Evolutionary conservation across 2,329 filamentous ascomycete species (phyloP).

Genomic region (Microdochium bolleyi): DNA sequence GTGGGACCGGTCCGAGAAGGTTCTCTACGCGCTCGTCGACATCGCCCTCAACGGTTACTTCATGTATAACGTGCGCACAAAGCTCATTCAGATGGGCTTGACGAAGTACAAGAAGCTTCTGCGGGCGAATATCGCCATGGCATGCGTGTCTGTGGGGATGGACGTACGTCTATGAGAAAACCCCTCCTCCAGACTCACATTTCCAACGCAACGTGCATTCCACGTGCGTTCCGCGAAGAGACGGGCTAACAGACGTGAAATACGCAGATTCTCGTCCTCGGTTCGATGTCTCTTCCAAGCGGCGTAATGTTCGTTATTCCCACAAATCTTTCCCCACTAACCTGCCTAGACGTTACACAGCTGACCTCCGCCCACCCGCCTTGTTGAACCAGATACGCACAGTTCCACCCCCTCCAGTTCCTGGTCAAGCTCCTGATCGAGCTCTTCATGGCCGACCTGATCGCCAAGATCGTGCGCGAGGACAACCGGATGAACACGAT

Average conservation of each 20-base stretch:
- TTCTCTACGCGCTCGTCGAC: neutral
- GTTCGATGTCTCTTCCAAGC: neutral
- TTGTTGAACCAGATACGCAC: neutral
- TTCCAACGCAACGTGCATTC: neutral
- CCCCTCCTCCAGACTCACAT: neutral
- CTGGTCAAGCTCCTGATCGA: neutral
- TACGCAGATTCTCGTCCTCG: neutral
- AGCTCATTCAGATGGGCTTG: neutral
- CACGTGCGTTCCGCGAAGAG: neutral
- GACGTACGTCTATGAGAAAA: neutral
- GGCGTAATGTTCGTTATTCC: neutral
- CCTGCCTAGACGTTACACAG: neutral
- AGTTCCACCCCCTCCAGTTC: neutral
- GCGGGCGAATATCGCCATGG: neutral
- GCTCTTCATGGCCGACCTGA: neutral
- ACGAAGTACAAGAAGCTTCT: neutral
- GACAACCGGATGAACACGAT: neutral
- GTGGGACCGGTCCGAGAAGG: constrained; percentile 1
- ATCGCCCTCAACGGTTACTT: neutral
- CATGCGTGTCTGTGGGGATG: neutral
- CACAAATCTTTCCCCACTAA: neutral
- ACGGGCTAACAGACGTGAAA: neutral
- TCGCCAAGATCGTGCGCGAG: constrained; percentile 1
- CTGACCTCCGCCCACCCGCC: too few species aligned
- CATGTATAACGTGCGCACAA: neutral